These are phyloP conservation scores for Magnaporthiopsis rhizophila DNA, from an alignment of 2,329 filamentous ascomycete species.

Conservation along the genomic window DNA sequence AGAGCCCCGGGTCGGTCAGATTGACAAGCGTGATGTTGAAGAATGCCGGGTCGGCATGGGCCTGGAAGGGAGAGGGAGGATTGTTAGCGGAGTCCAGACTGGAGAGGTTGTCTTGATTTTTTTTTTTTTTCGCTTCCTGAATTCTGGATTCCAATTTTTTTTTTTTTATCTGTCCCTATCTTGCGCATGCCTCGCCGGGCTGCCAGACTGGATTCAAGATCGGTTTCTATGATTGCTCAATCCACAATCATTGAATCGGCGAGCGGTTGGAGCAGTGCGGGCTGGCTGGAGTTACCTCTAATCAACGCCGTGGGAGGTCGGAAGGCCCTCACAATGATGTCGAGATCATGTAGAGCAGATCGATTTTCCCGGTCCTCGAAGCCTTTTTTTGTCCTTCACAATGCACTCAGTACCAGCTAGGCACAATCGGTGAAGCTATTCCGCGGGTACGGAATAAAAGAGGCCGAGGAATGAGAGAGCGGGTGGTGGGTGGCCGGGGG, in stretches of 20 bases:
- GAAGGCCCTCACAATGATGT: conserved; percentile 13
- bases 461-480: not conserved
- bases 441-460: not conserved
- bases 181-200: no score
- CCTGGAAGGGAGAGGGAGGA: conserved; percentile 28
- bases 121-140: conserved; percentile 16
- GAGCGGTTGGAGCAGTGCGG: no score
- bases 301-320: conserved; percentile 15
- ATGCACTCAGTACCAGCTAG: conserved; percentile 7
- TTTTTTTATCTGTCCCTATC: no score
- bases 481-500: not conserved
- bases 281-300: conserved; percentile 11
- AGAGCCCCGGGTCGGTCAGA: conserved; percentile 32
- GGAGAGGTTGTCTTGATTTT: not conserved
- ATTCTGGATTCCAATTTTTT: conserved; percentile 11
- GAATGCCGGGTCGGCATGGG: conserved; percentile 31
- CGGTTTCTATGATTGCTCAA: no score
- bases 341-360: conserved; percentile 16
- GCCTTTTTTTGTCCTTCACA: conserved; percentile 6
- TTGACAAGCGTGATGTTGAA: conserved; percentile 30
- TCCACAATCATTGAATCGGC: no score
- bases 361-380: conserved; percentile 5
- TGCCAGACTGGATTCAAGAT: no score
- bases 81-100: conserved; percentile 6
- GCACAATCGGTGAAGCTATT: conserved; percentile 1